Conservation (phyloP, 495 filamentous ascomycete genomes). For the Entonaema liquescens region DNA sequence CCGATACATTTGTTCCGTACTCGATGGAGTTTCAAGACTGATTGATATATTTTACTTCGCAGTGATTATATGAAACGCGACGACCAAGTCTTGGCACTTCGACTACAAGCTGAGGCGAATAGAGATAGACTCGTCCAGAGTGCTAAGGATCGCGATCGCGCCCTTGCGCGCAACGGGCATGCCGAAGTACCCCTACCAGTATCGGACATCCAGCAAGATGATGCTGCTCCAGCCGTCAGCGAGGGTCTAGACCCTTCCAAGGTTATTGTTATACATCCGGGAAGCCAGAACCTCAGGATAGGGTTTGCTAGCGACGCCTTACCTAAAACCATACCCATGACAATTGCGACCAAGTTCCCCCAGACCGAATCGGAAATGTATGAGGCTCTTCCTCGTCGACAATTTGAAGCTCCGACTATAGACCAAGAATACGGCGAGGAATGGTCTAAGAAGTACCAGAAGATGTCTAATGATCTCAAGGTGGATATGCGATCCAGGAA, state of each 20-base stretch:
- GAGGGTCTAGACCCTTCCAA: constrained; percentile 79
- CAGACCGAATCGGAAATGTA: constrained; percentile 84
- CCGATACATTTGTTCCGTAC: not conserved
- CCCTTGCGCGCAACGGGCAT: constrained; percentile 76
- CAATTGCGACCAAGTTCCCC: constrained; percentile 78
- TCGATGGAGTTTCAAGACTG: constrained; percentile 21
- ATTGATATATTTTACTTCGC: constrained; percentile 37
- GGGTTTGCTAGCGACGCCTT: constrained; percentile 93
- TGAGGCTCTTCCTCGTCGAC: constrained; percentile 87
- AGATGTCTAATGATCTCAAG: constrained; percentile 87
- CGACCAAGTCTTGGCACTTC: constrained; percentile 89
- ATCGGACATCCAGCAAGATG: constrained; percentile 67
- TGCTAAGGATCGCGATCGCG: constrained; percentile 86
- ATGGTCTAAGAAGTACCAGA: constrained; percentile 77
- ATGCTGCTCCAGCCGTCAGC: constrained; percentile 64
- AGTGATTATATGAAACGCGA: constrained; percentile 98
- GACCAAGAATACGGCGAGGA: constrained; percentile 91
- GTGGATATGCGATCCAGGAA: constrained; percentile 91
- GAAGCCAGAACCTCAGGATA: constrained; percentile 95
- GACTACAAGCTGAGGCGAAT: constrained; percentile 84
- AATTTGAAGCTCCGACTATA: constrained; percentile 72
- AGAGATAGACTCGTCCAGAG: constrained; percentile 79
- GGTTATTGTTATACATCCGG: constrained; percentile 95
- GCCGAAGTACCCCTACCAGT: constrained; percentile 64
- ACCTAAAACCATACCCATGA: constrained; percentile 93